Evolutionary conservation across 139 green algal genomes (phyloP).

Genomic region (Coccomyxa sp.): DNA sequence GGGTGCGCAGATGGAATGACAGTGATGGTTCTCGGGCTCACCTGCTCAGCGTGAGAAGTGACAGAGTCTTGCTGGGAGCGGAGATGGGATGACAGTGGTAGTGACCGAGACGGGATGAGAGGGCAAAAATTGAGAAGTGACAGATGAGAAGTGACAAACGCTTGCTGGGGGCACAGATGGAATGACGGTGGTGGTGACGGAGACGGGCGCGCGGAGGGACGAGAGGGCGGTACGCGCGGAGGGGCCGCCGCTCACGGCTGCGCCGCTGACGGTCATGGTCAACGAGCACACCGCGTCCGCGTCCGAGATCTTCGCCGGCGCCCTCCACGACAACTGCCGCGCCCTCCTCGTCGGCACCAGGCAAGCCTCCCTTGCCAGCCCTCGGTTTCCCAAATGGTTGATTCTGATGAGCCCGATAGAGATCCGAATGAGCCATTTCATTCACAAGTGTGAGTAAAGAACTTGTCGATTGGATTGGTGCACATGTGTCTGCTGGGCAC

Average conservation of each 20-base stretch:
- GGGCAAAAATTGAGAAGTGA: no score
- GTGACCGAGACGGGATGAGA: no score
- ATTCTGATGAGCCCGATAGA: no score
- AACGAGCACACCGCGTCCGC: constrained; percentile 84
- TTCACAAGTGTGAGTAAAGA: no score
- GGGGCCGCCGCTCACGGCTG: constrained; percentile 18
- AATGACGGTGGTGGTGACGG: constrained; percentile 68
- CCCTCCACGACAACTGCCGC: constrained; percentile 94
- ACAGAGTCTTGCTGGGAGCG: not conserved
- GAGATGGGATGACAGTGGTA: constrained; percentile 59
- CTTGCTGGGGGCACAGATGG: constrained; percentile 19
- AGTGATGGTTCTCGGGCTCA: no score
- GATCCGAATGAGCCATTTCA: no score
- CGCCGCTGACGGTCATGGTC: constrained; percentile 71
- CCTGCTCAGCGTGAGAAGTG: no score
- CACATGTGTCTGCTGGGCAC: no score
- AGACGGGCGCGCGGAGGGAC: constrained; percentile 18
- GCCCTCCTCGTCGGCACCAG: constrained; percentile 74
- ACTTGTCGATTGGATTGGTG: no score
- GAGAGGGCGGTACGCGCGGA: not conserved
- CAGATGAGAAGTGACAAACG: no score
- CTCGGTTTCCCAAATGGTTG: no score
- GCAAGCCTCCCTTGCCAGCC: not conserved
- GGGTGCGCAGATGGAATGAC: no score
- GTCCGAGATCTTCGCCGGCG: constrained; percentile 84